phyloP scores from a whole-genome alignment of 257 asterid genomes.

The Capsicum chinense region DNA sequence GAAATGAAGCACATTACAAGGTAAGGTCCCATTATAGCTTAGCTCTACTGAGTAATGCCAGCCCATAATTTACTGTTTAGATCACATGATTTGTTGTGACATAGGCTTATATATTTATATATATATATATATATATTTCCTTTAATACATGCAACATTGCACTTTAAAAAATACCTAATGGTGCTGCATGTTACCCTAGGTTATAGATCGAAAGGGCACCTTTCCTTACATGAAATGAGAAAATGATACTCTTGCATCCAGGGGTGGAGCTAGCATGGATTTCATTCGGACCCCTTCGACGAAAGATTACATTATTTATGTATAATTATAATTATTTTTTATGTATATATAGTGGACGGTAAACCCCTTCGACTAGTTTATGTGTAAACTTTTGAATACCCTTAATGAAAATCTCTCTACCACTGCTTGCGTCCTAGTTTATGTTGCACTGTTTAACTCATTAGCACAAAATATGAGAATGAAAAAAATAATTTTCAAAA shows the following conservation, averaged over 20 bases:
- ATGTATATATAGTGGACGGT: too few species aligned
- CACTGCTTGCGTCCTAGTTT: not conserved
- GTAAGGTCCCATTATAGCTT: not conserved
- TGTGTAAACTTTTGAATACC: too few species aligned
- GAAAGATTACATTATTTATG: too few species aligned
- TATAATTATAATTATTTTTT: too few species aligned
- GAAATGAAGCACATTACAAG: not conserved
- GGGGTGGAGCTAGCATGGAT: too few species aligned
- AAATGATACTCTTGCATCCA: not conserved
- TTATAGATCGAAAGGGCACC: not conserved
- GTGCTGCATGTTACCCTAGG: constrained; percentile 26
- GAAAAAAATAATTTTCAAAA: too few species aligned
- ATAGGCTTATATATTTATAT: not conserved
- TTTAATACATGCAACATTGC: not conserved
- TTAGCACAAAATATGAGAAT: not conserved
- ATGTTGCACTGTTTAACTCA: not conserved
- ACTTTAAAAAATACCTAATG: not conserved
- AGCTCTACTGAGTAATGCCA: not conserved
- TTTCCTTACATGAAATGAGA: not conserved
- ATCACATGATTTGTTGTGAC: constrained; percentile 21
- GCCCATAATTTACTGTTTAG: constrained; percentile 8
- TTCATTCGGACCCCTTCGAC: too few species aligned
- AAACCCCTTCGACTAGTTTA: too few species aligned
- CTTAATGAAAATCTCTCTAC: too few species aligned
- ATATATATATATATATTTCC: not conserved